A percentile compares a stretch with the other conserved stretches of the same genome.
These are phyloP conservation scores for Eutrema salsugineum DNA, from an alignment of 441 rosid species.

Conservation along the genomic window DNA sequence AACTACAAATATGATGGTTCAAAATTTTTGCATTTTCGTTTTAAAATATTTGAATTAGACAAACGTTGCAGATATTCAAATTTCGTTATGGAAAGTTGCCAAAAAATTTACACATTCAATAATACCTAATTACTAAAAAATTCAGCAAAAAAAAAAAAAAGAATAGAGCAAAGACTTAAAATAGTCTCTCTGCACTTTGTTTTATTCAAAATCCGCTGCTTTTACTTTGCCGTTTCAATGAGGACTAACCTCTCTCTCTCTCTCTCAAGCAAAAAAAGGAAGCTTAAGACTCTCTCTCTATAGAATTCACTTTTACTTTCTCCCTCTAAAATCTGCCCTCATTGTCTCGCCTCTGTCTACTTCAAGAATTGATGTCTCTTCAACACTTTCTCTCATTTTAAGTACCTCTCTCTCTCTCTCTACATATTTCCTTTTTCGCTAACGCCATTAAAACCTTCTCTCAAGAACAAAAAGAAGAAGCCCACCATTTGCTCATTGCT, in stretches of 20 bases:
- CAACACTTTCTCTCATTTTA: conserved; percentile 68
- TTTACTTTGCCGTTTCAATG: conserved; percentile 60
- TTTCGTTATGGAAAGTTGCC: not conserved
- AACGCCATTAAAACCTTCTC: conserved; percentile 27
- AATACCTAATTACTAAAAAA: not conserved
- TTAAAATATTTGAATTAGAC: not conserved
- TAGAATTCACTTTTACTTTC: conserved; percentile 26
- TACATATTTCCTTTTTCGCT: conserved; percentile 32
- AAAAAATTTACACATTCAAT: not conserved
- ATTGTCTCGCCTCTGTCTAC: conserved; percentile 58
- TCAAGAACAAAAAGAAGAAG: conserved; percentile 11
- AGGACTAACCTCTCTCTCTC: conserved; percentile 58
- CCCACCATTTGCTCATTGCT: conserved; percentile 30
- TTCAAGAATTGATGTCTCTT: conserved; percentile 64
- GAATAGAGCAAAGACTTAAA: conserved; percentile 11
- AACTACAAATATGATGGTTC: not conserved
- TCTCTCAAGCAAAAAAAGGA: conserved; percentile 6
- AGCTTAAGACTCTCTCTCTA: conserved; percentile 28
- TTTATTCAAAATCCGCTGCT: conserved; percentile 58
- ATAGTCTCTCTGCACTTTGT: conserved; percentile 52
- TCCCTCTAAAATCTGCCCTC: conserved; percentile 53
- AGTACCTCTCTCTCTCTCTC: conserved; percentile 30
- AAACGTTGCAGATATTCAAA: conserved; percentile 7
- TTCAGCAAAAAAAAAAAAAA: too few species aligned
- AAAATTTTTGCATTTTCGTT: not conserved